A percentile compares a stretch with the other conserved stretches of the same genome.
Conservation (phyloP, 2,329 filamentous ascomycete genomes). For the Penicillium polonicum region DNA sequence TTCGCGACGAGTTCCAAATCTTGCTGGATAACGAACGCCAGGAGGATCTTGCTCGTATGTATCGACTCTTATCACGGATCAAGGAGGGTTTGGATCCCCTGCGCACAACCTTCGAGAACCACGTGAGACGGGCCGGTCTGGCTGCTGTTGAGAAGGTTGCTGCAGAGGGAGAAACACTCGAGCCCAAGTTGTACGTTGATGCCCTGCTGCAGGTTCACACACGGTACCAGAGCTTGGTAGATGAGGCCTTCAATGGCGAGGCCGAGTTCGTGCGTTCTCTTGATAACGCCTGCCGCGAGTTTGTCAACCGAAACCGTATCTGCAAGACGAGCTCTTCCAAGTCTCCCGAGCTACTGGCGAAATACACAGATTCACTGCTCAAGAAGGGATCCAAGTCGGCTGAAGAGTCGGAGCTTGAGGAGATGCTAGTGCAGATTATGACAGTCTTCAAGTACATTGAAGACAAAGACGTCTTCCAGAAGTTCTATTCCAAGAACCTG, state of each 20-base stretch:
- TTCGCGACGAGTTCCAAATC: slow-evolving; percentile 93
- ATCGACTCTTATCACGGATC: slow-evolving; percentile 83
- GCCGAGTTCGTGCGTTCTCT: slow-evolving; percentile 94
- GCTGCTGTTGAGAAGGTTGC: slow-evolving; percentile 89
- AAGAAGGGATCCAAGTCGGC: slow-evolving; percentile 88
- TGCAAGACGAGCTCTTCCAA: slow-evolving; percentile 92
- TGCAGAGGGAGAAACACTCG: slow-evolving; percentile 80
- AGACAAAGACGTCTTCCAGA: slow-evolving; percentile 99
- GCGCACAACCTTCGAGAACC: slow-evolving; percentile 81
- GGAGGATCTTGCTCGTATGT: slow-evolving; percentile 96
- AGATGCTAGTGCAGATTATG: slow-evolving; percentile 89
- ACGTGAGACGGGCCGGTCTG: slow-evolving; percentile 86
- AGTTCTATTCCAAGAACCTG: slow-evolving; percentile 97
- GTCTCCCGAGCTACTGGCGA: slow-evolving; percentile 90
- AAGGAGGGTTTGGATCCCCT: slow-evolving; percentile 88
- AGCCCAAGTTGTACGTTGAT: slow-evolving; percentile 96
- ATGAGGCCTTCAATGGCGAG: slow-evolving; percentile 89
- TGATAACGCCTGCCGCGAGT: slow-evolving; percentile 95
- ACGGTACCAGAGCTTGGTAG: slow-evolving; percentile 87
- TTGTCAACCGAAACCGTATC: slow-evolving; percentile 95
- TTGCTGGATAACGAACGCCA: slow-evolving; percentile 91
- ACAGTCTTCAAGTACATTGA: slow-evolving; percentile 99
- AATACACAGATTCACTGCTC: slow-evolving; percentile 88
- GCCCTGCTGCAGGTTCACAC: slow-evolving; percentile 91
- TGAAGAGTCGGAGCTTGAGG: slow-evolving; percentile 91